Percentiles rank a stretch among this genome's conserved stretches.
phyloP scores from a whole-genome alignment of 2,329 filamentous ascomycete genomes.

The Intubia oerlemansii region DNA sequence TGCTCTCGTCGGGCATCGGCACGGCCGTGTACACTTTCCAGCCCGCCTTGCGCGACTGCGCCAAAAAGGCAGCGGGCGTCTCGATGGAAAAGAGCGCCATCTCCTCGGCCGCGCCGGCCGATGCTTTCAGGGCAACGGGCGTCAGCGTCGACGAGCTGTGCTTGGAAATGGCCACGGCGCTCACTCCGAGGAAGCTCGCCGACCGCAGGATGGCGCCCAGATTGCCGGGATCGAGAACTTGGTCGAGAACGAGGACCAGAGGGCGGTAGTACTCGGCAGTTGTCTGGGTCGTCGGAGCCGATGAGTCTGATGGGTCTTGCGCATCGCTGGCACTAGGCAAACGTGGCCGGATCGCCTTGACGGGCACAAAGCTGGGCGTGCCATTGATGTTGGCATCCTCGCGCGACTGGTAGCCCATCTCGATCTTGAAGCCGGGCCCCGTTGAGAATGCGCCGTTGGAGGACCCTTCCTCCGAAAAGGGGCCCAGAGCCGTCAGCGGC shows the following conservation, averaged over 20 bases:
- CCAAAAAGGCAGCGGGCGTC: slow-evolving; percentile 48
- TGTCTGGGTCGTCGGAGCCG: not conserved
- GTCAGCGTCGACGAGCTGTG: slow-evolving; percentile 54
- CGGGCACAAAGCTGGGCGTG: slow-evolving; percentile 11
- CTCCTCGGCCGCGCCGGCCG: slow-evolving; percentile 69
- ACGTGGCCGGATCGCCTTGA: too few relatives aligned
- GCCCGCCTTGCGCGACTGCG: slow-evolving; percentile 42
- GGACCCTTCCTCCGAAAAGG: slow-evolving; percentile 20
- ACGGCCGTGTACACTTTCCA: slow-evolving; percentile 74
- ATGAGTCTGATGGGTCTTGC: not conserved
- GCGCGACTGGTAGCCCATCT: slow-evolving; percentile 42
- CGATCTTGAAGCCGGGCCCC: slow-evolving; percentile 30
- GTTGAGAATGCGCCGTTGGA: too few relatives aligned
- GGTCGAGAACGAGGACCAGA: slow-evolving; percentile 52
- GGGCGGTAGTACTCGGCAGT: slow-evolving; percentile 28
- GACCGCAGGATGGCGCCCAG: slow-evolving; percentile 76
- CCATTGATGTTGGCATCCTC: slow-evolving; percentile 64
- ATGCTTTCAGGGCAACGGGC: slow-evolving; percentile 65
- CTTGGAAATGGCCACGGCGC: slow-evolving; percentile 58
- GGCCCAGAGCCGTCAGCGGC: slow-evolving; percentile 38
- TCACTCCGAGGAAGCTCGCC: slow-evolving; percentile 75
- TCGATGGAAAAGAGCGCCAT: slow-evolving; percentile 51
- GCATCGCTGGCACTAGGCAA: slow-evolving; percentile 16
- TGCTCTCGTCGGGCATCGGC: slow-evolving; percentile 16
- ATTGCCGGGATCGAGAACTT: slow-evolving; percentile 72